Evolutionary conservation across 805 yeast genomes (phyloP), one percentile per base, ranked within the genome.

Genomic region (Wickerhamiella azyma): DNA sequence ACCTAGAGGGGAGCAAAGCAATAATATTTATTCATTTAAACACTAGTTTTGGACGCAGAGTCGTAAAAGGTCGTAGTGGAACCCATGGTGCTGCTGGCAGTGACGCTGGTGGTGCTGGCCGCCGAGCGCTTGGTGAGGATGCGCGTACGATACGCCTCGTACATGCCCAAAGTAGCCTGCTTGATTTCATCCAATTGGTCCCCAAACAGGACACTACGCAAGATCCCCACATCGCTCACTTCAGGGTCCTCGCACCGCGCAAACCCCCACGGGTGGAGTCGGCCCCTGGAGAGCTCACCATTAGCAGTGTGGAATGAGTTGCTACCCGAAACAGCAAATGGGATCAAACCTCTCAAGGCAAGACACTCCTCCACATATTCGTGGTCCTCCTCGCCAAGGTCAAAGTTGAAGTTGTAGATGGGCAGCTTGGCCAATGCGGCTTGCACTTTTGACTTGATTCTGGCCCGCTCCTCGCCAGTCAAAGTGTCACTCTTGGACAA

Each of bases 401-500:
- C 85, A 58, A 72, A 72, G 50, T 76, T 80, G 60, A 89, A 89
- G 60, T 81, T 78, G 66, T 79, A 89, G 26, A 41, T 14, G 47
- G 70, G 65, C 61, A 77, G 70, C 44, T 69, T 64, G 46, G 66
- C 70, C 43, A 83, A 70, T 53, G 80, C 86, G 42, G 65, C 66
- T 60, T 67, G 68, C 48, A 83, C 68, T 46, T 70, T 65, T 46
- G 66, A 61, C 59, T 81, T 81, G 61, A 73, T 71, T 26, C 61
- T 61, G 13, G 60, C 58, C 47, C 78, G 63, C 61, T 88, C 96
- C 2, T 26, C 60, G 18, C 69, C 70, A 0, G 94, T 84, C 53
- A 85, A 68, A 1, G 85, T 70, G 60, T 88, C 96, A 2, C 94
- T 78, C 56, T 83, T 81, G 32, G 83, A 75, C 48, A 88, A 74